These are phyloP conservation scores for Avena sativa DNA, from an alignment of 176 grass and related monocot species.

Conservation along the genomic window DNA sequence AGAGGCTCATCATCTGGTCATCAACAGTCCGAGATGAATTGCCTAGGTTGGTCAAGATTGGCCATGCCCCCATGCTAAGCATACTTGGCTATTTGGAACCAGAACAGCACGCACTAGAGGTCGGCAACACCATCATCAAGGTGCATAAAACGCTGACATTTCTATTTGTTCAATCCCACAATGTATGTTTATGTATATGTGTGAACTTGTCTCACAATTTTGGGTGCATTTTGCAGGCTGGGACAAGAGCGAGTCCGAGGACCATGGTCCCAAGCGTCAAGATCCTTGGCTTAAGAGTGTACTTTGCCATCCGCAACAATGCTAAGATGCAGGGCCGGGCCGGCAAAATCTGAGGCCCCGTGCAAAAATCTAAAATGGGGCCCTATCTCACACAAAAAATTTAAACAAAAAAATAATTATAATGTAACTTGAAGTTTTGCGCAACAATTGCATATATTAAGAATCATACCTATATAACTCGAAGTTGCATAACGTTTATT, in stretches of 20 bases:
- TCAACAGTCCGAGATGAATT: not conserved
- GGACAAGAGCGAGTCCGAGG: not conserved
- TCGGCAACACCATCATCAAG: not conserved
- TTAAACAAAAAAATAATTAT: no score
- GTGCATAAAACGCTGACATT: not conserved
- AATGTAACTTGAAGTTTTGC: no score
- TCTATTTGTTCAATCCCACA: not conserved
- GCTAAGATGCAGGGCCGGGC: not conserved
- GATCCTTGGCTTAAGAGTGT: not conserved
- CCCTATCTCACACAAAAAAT: no score
- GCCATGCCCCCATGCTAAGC: not conserved
- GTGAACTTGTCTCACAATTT: not conserved
- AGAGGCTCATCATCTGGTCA: constrained; percentile 1
- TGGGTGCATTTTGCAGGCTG: not conserved
- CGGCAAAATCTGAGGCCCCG: no score
- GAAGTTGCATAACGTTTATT: no score
- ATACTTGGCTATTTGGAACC: not conserved
- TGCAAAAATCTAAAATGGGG: no score
- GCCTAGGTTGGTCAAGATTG: constrained; percentile 7
- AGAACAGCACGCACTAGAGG: not conserved
- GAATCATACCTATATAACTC: no score
- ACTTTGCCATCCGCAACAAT: not conserved
- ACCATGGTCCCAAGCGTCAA: constrained; percentile 12
- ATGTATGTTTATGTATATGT: not conserved
- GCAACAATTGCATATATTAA: no score